Evolutionary conservation across 164 flowering plant species (phyloP), one percentile per base, ranked within the genome.

Genomic region (Stephania japonica): DNA sequence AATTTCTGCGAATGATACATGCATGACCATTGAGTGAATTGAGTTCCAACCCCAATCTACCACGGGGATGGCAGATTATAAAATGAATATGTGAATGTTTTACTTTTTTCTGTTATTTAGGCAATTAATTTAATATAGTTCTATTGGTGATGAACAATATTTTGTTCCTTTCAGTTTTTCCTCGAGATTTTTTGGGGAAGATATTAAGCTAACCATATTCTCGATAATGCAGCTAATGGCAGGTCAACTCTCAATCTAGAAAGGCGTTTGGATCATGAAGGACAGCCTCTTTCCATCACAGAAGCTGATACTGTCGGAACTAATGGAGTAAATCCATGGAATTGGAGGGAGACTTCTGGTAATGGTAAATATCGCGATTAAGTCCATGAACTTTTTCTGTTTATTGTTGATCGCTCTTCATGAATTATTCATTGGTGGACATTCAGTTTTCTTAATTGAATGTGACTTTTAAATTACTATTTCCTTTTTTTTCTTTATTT

Each of bases 251-350:
- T 85, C 18, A 90, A 87, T 75, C 80, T 88, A 47, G 94, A 90
- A 81, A 77, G 86, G 64, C 81, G 83, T 75, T 74, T 86, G 83
- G 90, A 90, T 81, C 91, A 85, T 70, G 94, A 90, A 19, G 88
- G 88, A 61, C 89, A 87, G 69, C 87, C 94, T 75, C 91, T 90
- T 83, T 87, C 94, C 70, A 84, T 88, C 32, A 78, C 89, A 24
- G 82, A 89, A 25, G 85, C 90, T 70, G 91, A 90, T 74, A 82
- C 89, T 47, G 91, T 84, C 73, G 84, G 77, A 65, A 87, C 86
- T 64, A 78, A 76, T 74, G 91, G 87, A 75, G 86, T 82, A 72
- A 85, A 89, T 42, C 90, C 90, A 6, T 87, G 92, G 89, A 86
- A 83, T 75, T 90, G 94, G 94, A 85, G 94, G 75, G 91, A 83